Evolutionary conservation across 768 basidiomycete species (phyloP).

Genomic region (Hypholoma sublateritium): DNA sequence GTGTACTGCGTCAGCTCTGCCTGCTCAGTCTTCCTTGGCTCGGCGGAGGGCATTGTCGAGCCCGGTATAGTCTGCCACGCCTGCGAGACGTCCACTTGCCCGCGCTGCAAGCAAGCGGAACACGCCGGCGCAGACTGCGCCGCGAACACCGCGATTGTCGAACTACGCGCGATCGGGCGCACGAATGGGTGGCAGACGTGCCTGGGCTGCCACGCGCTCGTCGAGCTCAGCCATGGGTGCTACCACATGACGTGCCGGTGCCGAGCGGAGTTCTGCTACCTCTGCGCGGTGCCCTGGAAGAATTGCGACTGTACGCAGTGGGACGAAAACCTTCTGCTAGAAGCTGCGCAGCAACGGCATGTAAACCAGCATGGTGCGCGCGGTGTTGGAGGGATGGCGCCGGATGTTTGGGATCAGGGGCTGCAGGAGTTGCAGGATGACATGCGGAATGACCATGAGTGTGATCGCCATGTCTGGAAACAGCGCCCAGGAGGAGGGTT

Average conservation of each 20-base stretch:
- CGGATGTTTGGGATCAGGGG: conserved; percentile 26
- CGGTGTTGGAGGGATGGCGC: conserved; percentile 24
- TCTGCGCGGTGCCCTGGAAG: conserved; percentile 65
- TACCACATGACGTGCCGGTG: conserved; percentile 69
- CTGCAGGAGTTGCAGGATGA: conserved; percentile 32
- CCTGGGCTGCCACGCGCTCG: conserved; percentile 53
- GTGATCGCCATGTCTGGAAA: conserved; percentile 44
- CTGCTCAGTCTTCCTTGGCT: conserved; percentile 56
- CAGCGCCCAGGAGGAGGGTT: conserved; percentile 39
- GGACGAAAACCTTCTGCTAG: conserved; percentile 50
- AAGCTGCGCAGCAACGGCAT: conserved; percentile 35
- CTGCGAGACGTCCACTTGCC: conserved; percentile 45
- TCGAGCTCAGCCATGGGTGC: conserved; percentile 59
- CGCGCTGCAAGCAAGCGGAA: conserved; percentile 44
- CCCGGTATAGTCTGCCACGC: conserved; percentile 32
- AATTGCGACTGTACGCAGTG: conserved; percentile 60
- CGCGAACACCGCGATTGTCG: conserved; percentile 40
- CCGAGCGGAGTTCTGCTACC: conserved; percentile 59
- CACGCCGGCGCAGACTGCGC: conserved; percentile 42
- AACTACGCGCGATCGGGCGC: conserved; percentile 44
- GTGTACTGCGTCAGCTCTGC: conserved; percentile 50
- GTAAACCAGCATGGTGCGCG: conserved; percentile 10
- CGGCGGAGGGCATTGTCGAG: conserved; percentile 21
- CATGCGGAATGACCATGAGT: conserved; percentile 56
- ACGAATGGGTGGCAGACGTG: conserved; percentile 60